Conservation (phyloP, 164 flowering plant species). For the Berberis vulgaris region DNA sequence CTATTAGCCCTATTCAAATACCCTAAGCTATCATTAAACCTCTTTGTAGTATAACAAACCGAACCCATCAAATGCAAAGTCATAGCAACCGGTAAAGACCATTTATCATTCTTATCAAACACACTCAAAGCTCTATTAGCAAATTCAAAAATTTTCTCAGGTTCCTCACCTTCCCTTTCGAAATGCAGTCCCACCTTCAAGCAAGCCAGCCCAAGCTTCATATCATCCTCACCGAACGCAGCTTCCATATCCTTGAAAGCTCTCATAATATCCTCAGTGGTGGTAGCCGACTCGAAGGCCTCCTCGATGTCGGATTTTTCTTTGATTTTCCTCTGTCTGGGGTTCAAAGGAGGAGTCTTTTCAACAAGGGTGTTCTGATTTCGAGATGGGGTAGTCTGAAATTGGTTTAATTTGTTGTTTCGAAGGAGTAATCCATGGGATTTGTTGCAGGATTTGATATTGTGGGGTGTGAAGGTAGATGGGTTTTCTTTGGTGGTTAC, state of each 20-base stretch:
- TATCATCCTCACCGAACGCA: conserved; percentile 46
- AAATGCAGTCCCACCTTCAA: conserved; percentile 71
- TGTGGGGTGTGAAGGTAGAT: conserved; percentile 10
- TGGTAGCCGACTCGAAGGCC: conserved; percentile 62
- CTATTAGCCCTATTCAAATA: conserved; percentile 68
- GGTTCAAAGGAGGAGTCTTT: conserved; percentile 27
- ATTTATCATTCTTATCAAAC: conserved; percentile 32
- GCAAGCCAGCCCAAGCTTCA: conserved; percentile 53
- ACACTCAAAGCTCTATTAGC: conserved; percentile 60
- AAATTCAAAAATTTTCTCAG: conserved; percentile 47
- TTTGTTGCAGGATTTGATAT: conserved; percentile 5
- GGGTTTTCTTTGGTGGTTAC: neutral
- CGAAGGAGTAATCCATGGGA: conserved; percentile 20
- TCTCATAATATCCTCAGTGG: conserved; percentile 46
- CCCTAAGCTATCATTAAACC: conserved; percentile 67
- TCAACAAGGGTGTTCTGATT: conserved; percentile 42
- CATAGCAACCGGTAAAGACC: conserved; percentile 62
- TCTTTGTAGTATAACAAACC: conserved; percentile 45
- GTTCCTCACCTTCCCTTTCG: conserved; percentile 67
- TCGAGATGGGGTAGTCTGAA: conserved; percentile 34
- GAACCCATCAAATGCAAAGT: conserved; percentile 79
- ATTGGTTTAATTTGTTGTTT: conserved; percentile 11
- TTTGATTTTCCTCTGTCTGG: conserved; percentile 51
- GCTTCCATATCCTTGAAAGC: conserved; percentile 58
- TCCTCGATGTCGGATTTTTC: conserved; percentile 56